phyloP scores from a whole-genome alignment of 495 filamentous ascomycete genomes.

The Penicillium arizonense region DNA sequence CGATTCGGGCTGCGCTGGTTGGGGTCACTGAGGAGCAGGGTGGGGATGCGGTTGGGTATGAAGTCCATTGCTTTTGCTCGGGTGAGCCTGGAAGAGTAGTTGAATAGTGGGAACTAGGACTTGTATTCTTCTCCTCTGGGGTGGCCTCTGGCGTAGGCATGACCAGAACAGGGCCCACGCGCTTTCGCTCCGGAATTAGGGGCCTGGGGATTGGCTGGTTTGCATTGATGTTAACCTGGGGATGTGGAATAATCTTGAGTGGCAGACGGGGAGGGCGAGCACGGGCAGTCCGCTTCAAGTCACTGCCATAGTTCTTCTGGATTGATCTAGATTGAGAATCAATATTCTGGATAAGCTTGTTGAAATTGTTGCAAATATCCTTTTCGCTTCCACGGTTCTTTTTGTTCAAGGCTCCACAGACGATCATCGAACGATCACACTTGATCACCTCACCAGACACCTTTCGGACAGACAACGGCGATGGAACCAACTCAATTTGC shows the following conservation, averaged over 20 bases:
- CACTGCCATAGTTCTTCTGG: background rate
- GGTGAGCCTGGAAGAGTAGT: too few species aligned
- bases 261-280: slow-evolving; percentile 1
- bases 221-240: background rate
- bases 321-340: too few species aligned
- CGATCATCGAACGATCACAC: background rate
- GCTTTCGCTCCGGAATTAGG: background rate
- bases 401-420: background rate
- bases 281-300: background rate
- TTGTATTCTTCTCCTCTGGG: too few species aligned
- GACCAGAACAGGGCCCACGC: background rate
- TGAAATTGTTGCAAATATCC: too few species aligned
- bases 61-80: too few species aligned
- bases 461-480: slow-evolving; percentile 1
- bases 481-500: background rate
- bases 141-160: background rate
- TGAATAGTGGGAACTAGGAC: too few species aligned
- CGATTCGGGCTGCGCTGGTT: slow-evolving; percentile 8
- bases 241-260: background rate
- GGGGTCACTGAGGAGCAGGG: background rate
- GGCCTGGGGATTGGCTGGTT: background rate
- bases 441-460: slow-evolving; percentile 1
- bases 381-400: too few species aligned
- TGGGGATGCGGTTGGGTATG: too few species aligned
- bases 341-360: too few species aligned